Conservation (phyloP, 768 basidiomycete genomes). For the Kwoniella mangroviensis region DNA sequence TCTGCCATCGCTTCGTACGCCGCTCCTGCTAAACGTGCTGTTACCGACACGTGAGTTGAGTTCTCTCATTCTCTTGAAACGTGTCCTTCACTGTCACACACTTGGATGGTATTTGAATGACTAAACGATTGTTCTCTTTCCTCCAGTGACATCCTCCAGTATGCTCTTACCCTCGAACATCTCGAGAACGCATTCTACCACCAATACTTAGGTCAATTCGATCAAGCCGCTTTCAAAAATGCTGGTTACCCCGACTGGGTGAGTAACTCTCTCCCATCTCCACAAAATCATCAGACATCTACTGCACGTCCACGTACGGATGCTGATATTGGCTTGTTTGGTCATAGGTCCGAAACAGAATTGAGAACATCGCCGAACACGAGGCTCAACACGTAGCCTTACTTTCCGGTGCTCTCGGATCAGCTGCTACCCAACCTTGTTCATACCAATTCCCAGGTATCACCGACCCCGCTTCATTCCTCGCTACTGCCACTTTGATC, state of each 20-base stretch:
- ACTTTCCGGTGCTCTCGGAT: constrained; percentile 62
- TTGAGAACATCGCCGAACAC: constrained; percentile 65
- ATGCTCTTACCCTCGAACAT: constrained; percentile 56
- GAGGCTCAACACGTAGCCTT: constrained; percentile 66
- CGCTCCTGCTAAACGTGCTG: constrained; percentile 34
- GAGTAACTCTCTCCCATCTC: background rate
- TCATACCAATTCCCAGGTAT: constrained; percentile 66
- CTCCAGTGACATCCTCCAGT: constrained; percentile 50
- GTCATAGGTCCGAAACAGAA: constrained; percentile 41
- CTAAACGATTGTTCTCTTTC: background rate
- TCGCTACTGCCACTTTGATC: constrained; percentile 63
- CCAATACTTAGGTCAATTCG: constrained; percentile 61
- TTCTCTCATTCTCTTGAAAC: background rate
- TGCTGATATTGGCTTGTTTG: no score
- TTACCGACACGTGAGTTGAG: constrained; percentile 38
- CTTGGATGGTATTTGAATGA: background rate
- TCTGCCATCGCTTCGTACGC: constrained; percentile 33
- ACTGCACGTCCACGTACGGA: no score
- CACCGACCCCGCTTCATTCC: constrained; percentile 62
- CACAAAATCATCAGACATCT: background rate
- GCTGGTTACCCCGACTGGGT: constrained; percentile 62
- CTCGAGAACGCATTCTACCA: constrained; percentile 56
- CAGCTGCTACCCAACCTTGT: constrained; percentile 64
- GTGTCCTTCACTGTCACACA: background rate
- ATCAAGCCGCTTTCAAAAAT: constrained; percentile 60